Evolutionary conservation across 257 asterid species (phyloP).

Genomic region (Nicotiana tabacum): DNA sequence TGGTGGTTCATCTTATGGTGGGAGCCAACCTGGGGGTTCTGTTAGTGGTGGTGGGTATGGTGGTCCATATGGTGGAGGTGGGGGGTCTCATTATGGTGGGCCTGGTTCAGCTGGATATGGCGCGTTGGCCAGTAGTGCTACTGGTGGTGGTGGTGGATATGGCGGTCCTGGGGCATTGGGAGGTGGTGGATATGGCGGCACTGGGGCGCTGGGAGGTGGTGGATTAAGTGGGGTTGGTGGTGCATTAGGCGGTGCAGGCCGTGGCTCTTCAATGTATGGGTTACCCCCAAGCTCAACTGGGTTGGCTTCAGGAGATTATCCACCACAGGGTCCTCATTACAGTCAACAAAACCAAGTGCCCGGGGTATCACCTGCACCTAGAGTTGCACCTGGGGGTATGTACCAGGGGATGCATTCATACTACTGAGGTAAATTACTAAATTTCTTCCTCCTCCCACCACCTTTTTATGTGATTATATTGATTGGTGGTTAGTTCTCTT

Average conservation of each 20-base stretch:
- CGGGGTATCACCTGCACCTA: slow-evolving; percentile 45
- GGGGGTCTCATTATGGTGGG: slow-evolving; percentile 48
- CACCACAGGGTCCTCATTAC: slow-evolving; percentile 40
- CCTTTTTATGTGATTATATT: background rate
- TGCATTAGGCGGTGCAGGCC: slow-evolving; percentile 34
- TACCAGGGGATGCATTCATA: slow-evolving; percentile 67
- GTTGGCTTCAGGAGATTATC: slow-evolving; percentile 48
- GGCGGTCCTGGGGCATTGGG: slow-evolving; percentile 20
- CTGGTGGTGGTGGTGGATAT: slow-evolving; percentile 23
- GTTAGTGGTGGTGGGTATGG: slow-evolving; percentile 44
- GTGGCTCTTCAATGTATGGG: slow-evolving; percentile 58
- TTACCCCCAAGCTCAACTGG: slow-evolving; percentile 52
- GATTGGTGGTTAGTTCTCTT: slow-evolving; percentile 6
- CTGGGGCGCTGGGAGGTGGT: slow-evolving; percentile 26
- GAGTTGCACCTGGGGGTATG: slow-evolving; percentile 61
- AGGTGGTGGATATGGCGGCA: slow-evolving; percentile 23
- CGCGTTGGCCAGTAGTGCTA: slow-evolving; percentile 23
- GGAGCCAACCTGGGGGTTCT: slow-evolving; percentile 41
- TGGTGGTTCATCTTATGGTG: slow-evolving; percentile 40
- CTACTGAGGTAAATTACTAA: slow-evolving; percentile 60
- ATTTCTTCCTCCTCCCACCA: slow-evolving; percentile 4
- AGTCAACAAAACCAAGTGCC: slow-evolving; percentile 51
- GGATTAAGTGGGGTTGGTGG: slow-evolving; percentile 9
- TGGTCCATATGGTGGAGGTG: slow-evolving; percentile 49
- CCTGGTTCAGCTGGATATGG: slow-evolving; percentile 48